Conservation (phyloP, 2,329 filamentous ascomycete genomes). For the Aureobasidium melanogenum region DNA sequence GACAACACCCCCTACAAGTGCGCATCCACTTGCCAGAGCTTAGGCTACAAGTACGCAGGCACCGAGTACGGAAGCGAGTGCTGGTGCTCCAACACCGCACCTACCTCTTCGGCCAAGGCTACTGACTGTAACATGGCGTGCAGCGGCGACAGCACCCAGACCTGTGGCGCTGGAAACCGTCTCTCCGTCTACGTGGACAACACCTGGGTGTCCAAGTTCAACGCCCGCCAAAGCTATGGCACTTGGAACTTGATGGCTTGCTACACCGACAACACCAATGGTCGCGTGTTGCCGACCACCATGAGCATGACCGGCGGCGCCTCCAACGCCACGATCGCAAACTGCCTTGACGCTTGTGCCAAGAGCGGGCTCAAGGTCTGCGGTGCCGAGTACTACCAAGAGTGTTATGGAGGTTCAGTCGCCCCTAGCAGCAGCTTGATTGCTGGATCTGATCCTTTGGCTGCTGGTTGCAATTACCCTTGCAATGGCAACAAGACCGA, state of each 20-base stretch:
- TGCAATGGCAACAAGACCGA: slow-evolving; percentile 24
- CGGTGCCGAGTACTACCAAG: slow-evolving; percentile 22
- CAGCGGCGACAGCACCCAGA: slow-evolving; percentile 21
- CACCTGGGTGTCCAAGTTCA: slow-evolving; percentile 20
- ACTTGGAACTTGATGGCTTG: slow-evolving; percentile 21
- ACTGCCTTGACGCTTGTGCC: slow-evolving; percentile 22
- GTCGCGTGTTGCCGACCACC: slow-evolving; percentile 15
- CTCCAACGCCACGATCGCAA: slow-evolving; percentile 20
- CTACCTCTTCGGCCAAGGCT: slow-evolving; percentile 13
- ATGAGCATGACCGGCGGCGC: slow-evolving; percentile 18
- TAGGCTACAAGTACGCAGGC: slow-evolving; percentile 31
- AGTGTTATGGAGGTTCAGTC: slow-evolving; percentile 19
- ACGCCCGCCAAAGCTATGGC: slow-evolving; percentile 16
- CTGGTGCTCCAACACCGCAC: slow-evolving; percentile 22
- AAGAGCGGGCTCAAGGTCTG: slow-evolving; percentile 19
- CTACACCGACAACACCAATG: slow-evolving; percentile 18
- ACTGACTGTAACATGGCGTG: slow-evolving; percentile 23
- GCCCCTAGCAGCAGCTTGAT: slow-evolving; percentile 14
- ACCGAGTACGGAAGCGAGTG: slow-evolving; percentile 31
- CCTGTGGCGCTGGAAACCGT: slow-evolving; percentile 21
- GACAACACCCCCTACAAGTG: slow-evolving; percentile 19
- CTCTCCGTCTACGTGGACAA: slow-evolving; percentile 21
- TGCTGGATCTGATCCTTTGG: slow-evolving; percentile 17
- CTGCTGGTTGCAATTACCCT: slow-evolving; percentile 21
- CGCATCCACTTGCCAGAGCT: slow-evolving; percentile 18